Conservation (phyloP, 768 basidiomycete genomes). For the Hericium rajendrae region DNA sequence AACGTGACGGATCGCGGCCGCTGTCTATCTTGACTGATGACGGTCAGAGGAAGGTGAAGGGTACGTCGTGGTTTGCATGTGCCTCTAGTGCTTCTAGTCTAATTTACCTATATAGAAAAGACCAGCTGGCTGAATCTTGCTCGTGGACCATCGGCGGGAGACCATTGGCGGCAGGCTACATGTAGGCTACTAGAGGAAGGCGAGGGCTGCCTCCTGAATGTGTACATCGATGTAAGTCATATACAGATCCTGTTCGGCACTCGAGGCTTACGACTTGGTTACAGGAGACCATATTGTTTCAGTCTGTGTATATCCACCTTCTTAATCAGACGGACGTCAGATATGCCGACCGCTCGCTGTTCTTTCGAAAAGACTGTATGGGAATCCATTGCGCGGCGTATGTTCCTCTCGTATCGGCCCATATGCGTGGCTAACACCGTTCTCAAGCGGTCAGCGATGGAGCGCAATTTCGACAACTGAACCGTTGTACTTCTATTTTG, state of each 20-base stretch:
- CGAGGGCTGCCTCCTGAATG: slow-evolving; percentile 55
- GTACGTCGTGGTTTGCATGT: slow-evolving; percentile 23
- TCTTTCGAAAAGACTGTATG: slow-evolving; percentile 68
- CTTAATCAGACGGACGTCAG: slow-evolving; percentile 76
- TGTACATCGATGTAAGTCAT: slow-evolving; percentile 63
- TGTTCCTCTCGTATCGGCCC: slow-evolving; percentile 12
- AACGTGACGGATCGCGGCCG: slow-evolving; percentile 30
- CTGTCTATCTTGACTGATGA: slow-evolving; percentile 32
- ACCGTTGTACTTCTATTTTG: slow-evolving; percentile 68
- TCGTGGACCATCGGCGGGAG: slow-evolving; percentile 37
- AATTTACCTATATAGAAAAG: slow-evolving; percentile 41
- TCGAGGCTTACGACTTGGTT: neutral
- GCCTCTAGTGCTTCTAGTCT: neutral
- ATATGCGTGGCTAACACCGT: slow-evolving; percentile 3
- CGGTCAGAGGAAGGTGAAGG: slow-evolving; percentile 46
- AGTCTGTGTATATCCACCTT: slow-evolving; percentile 63
- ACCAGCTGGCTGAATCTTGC: slow-evolving; percentile 60
- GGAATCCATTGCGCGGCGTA: slow-evolving; percentile 59
- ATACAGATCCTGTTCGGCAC: neutral
- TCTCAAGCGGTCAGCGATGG: slow-evolving; percentile 50
- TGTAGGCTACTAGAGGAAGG: slow-evolving; percentile 65
- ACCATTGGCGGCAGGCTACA: slow-evolving; percentile 65
- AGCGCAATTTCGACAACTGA: slow-evolving; percentile 41
- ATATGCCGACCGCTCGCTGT: slow-evolving; percentile 63
- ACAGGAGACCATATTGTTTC: slow-evolving; percentile 65